A percentile compares a stretch with the other conserved stretches of the same genome.
These are phyloP conservation scores for Auricularia heimuer DNA, from an alignment of 768 basidiomycete species.

Conservation along the genomic window DNA sequence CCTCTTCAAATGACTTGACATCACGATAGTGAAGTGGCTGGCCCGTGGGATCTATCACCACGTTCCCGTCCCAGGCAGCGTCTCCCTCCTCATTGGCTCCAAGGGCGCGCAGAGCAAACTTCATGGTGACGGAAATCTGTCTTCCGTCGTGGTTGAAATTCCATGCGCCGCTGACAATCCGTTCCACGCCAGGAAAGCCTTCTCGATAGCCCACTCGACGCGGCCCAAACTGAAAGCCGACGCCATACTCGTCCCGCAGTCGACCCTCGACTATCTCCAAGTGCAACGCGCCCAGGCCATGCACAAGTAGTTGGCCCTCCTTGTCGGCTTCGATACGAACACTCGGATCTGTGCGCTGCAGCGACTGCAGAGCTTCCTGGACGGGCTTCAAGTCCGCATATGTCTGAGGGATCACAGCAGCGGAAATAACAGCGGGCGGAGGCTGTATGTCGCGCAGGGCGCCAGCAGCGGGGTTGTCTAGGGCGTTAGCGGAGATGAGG, in stretches of 20 bases:
- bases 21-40: constrained; percentile 44
- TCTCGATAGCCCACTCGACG: constrained; percentile 79
- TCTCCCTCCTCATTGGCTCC: constrained; percentile 49
- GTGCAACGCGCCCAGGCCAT: constrained; percentile 78
- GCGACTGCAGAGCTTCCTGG: constrained; percentile 58
- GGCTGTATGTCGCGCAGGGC: constrained; percentile 54
- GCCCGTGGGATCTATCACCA: constrained; percentile 49
- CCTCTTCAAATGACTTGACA: constrained; percentile 23
- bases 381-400: constrained; percentile 71
- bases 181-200: constrained; percentile 23
- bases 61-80: constrained; percentile 66
- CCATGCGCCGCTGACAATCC: constrained; percentile 39
- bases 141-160: constrained; percentile 55
- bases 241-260: constrained; percentile 70
- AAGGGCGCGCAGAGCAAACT: constrained; percentile 47
- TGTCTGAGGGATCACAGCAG: constrained; percentile 70
- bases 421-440: constrained; percentile 79
- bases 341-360: constrained; percentile 85
- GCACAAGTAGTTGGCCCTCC: constrained; percentile 75
- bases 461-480: constrained; percentile 14
- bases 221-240: constrained; percentile 62
- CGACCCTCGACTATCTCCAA: constrained; percentile 85
- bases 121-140: constrained; percentile 37
- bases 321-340: constrained; percentile 60
- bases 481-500: constrained; percentile 43